These are phyloP conservation scores for Breviolum minutum DNA, from an alignment of 73 alveolate genomes.

Conservation along the genomic window DNA sequence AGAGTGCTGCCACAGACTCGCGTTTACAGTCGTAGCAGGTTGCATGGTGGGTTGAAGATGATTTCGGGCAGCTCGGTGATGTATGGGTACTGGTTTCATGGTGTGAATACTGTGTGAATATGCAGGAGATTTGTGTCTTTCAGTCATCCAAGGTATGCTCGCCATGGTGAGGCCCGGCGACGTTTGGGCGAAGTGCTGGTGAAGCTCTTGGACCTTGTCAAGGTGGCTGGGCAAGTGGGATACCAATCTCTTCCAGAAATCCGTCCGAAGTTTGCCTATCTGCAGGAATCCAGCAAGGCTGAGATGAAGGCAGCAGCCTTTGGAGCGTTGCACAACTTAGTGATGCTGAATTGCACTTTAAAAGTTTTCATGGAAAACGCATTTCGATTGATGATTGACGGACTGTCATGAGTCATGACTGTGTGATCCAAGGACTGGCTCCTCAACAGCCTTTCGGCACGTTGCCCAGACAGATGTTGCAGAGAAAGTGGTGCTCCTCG, in stretches of 20 bases:
- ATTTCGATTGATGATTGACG: no score
- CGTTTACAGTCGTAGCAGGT: neutral
- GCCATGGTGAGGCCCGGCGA: conserved; percentile 75
- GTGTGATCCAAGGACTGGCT: conserved; percentile 20
- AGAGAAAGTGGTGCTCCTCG: conserved; percentile 52
- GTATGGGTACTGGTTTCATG: neutral
- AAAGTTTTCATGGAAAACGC: neutral
- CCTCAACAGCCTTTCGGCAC: conserved; percentile 65
- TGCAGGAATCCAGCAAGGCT: conserved; percentile 36
- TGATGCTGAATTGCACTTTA: conserved; percentile 1
- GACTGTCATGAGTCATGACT: neutral
- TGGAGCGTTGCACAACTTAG: conserved; percentile 64
- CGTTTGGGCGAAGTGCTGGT: conserved; percentile 80
- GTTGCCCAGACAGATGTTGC: conserved; percentile 42
- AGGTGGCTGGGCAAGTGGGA: neutral
- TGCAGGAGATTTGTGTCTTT: neutral
- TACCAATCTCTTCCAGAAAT: neutral
- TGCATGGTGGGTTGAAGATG: conserved; percentile 92
- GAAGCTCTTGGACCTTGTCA: conserved; percentile 58
- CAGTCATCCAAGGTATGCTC: conserved; percentile 24
- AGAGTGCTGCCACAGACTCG: no score
- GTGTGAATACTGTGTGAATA: neutral
- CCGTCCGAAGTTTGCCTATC: neutral
- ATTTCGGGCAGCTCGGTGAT: conserved; percentile 45
- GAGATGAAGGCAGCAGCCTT: conserved; percentile 85